These are phyloP conservation scores for Flaveria brownii DNA, from an alignment of 129 eudicot genomes.

Conservation along the genomic window DNA sequence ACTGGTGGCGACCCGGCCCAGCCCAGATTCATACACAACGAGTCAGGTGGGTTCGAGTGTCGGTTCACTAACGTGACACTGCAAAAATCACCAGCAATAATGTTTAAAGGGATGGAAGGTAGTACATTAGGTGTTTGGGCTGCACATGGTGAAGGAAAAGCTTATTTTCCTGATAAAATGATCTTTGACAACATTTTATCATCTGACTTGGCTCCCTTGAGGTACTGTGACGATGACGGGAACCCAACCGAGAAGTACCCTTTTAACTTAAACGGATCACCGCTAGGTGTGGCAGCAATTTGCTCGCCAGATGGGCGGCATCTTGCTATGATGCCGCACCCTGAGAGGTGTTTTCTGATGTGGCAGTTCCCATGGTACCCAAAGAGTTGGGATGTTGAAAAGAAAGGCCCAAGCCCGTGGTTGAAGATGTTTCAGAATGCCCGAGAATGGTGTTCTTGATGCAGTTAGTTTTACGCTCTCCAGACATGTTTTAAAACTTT, in stretches of 20 bases:
- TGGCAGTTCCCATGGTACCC: conserved; percentile 99
- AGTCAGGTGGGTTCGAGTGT: conserved; percentile 90
- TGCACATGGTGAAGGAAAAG: conserved; percentile 97
- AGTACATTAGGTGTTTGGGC: conserved; percentile 95
- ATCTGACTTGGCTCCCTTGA: conserved; percentile 69
- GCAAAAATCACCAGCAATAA: conserved; percentile 64
- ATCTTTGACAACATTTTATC: conserved; percentile 45
- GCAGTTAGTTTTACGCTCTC: conserved; percentile 10
- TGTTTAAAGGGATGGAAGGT: conserved; percentile 95
- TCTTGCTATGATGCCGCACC: conserved; percentile 98
- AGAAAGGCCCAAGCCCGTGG: conserved; percentile 96
- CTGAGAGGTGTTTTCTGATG: conserved; percentile 94
- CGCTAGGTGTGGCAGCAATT: conserved; percentile 85
- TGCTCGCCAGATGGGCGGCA: conserved; percentile 96
- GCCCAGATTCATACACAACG: conserved; percentile 83
- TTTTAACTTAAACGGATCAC: conserved; percentile 82
- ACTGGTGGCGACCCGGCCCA: conserved; percentile 74
- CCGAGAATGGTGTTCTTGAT: conserved; percentile 80
- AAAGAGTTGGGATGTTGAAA: conserved; percentile 75
- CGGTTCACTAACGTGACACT: conserved; percentile 81
- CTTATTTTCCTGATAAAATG: conserved; percentile 70
- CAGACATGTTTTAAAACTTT: neutral
- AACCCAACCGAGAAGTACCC: conserved; percentile 69
- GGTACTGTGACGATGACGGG: conserved; percentile 86
- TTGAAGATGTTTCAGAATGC: conserved; percentile 92